phyloP scores from a whole-genome alignment of 78 protist genomes.

The Speleostelium caveatum region DNA sequence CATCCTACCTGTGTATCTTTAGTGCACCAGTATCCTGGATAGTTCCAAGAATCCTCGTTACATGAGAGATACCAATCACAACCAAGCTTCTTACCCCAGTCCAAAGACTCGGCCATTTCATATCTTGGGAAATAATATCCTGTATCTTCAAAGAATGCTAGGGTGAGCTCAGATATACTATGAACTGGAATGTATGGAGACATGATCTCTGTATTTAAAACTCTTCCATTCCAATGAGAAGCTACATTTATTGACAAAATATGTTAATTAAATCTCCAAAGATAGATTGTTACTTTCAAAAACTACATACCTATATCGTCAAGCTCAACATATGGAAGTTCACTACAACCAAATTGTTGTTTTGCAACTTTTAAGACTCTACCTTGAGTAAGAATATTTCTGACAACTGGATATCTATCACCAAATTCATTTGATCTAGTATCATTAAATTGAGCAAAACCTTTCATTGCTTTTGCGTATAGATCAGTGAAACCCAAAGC shows the following conservation, averaged over 20 bases:
- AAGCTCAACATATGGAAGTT: no score
- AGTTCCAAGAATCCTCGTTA: neutral
- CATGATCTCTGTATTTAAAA: constrained; percentile 33
- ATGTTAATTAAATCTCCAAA: no score
- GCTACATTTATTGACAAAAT: neutral
- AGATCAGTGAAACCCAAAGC: neutral
- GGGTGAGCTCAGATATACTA: constrained; percentile 26
- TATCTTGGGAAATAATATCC: constrained; percentile 18
- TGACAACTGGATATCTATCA: no score
- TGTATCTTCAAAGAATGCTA: constrained; percentile 31
- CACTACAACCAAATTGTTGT: constrained; percentile 4
- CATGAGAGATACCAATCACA: constrained; percentile 11
- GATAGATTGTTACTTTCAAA: no score
- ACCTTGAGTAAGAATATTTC: no score
- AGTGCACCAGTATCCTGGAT: constrained; percentile 24
- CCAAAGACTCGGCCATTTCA: constrained; percentile 21
- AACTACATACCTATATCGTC: no score
- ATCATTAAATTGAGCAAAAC: no score
- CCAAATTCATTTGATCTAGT: no score
- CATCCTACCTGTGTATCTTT: neutral
- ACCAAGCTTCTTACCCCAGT: constrained; percentile 32
- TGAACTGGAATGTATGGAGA: constrained; percentile 17
- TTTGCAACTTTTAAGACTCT: neutral
- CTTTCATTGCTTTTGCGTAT: no score
- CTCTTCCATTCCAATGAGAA: constrained; percentile 48